A percentile compares a stretch with the other conserved stretches of the same genome.
Evolutionary conservation across 2,329 filamentous ascomycete species (phyloP).

Genomic region (Zymoseptoria brevis): DNA sequence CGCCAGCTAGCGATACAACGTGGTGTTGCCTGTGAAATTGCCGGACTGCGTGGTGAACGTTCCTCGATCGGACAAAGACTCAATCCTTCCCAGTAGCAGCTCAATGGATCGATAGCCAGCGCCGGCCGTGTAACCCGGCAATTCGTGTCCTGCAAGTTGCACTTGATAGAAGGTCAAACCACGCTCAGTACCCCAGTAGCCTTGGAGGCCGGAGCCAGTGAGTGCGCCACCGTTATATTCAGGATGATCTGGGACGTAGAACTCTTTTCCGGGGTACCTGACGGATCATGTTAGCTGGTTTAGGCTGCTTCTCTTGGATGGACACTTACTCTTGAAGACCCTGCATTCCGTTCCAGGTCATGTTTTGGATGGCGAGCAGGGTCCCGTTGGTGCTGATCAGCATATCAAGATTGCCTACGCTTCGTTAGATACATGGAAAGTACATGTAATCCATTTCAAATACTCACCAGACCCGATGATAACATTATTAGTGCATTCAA

Average conservation of each 20-base stretch:
- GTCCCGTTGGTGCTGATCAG: constrained; percentile 24
- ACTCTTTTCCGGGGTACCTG: constrained; percentile 13
- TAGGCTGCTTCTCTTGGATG: neutral
- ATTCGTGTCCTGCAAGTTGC: constrained; percentile 23
- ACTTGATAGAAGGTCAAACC: constrained; percentile 24
- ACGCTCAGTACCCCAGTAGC: constrained; percentile 18
- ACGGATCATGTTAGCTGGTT: neutral
- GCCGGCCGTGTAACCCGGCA: constrained; percentile 35
- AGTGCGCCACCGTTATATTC: neutral
- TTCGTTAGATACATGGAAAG: neutral
- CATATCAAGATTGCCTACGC: constrained; percentile 19
- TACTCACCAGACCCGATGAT: constrained; percentile 21
- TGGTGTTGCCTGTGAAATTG: neutral
- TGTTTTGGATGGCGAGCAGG: constrained; percentile 24
- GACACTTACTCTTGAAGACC: constrained; percentile 18
- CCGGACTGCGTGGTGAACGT: constrained; percentile 3
- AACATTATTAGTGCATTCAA: constrained; percentile 28
- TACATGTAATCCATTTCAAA: neutral
- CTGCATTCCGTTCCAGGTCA: constrained; percentile 26
- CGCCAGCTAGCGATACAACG: neutral
- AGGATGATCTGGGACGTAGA: constrained; percentile 19
- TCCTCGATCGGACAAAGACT: constrained; percentile 1
- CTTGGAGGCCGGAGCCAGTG: constrained; percentile 6
- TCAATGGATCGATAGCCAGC: constrained; percentile 37
- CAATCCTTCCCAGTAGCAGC: constrained; percentile 35